Conservation (phyloP, 2,329 filamentous ascomycete species). For the Mycosphaerella sp. region DNA sequence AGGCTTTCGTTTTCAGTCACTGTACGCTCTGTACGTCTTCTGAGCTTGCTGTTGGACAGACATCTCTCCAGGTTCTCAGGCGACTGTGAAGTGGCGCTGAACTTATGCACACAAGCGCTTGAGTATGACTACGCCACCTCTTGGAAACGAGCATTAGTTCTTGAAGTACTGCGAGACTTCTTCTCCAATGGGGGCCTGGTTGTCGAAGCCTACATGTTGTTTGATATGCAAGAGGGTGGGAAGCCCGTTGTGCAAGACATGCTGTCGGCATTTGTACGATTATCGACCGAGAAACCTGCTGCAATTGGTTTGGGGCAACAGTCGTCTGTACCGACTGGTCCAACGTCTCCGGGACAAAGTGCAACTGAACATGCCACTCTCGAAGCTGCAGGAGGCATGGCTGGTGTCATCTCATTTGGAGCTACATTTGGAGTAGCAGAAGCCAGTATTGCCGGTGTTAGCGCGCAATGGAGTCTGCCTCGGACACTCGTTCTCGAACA, state of each 20-base stretch:
- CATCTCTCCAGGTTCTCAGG: constrained; percentile 67
- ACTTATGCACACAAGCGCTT: constrained; percentile 74
- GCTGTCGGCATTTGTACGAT: constrained; percentile 80
- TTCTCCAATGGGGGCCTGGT: constrained; percentile 76
- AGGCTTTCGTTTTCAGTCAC: constrained; percentile 74
- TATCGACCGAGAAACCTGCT: constrained; percentile 83
- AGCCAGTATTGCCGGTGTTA: constrained; percentile 67
- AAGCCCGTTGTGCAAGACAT: constrained; percentile 75
- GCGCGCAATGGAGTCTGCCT: constrained; percentile 82
- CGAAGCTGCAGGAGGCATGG: constrained; percentile 72
- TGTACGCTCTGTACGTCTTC: constrained; percentile 72
- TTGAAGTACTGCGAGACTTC: constrained; percentile 83
- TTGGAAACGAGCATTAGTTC: constrained; percentile 85
- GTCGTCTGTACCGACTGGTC: constrained; percentile 70
- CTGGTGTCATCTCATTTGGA: constrained; percentile 67
- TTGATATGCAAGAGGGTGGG: constrained; percentile 65
- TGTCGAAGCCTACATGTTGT: constrained; percentile 71
- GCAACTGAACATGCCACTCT: constrained; percentile 78
- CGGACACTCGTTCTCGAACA: constrained; percentile 87
- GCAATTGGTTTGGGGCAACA: constrained; percentile 85
- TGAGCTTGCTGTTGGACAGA: constrained; percentile 73
- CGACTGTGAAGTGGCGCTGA: constrained; percentile 78
- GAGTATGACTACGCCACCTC: constrained; percentile 71
- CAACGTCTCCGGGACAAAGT: constrained; percentile 50
- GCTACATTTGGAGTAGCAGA: constrained; percentile 62